Evolutionary conservation across 257 asterid genomes (phyloP).

Genomic region (Capsicum baccatum): DNA sequence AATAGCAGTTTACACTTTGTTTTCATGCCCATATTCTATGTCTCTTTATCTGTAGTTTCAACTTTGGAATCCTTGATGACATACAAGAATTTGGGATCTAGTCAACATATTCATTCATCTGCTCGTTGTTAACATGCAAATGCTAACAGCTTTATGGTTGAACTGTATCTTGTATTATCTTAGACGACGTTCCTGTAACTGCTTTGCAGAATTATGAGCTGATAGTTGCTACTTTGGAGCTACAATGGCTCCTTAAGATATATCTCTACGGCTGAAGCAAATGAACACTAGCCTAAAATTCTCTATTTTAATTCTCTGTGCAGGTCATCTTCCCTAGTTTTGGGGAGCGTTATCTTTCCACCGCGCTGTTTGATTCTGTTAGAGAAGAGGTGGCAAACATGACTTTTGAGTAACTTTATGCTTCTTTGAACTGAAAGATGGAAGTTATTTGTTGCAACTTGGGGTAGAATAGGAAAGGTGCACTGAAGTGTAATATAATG

Average conservation of each 20-base stretch:
- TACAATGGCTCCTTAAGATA: background rate
- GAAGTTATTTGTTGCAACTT: background rate
- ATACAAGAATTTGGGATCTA: background rate
- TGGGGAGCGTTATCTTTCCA: constrained; percentile 67
- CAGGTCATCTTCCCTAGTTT: constrained; percentile 54
- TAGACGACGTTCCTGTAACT: background rate
- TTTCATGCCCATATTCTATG: background rate
- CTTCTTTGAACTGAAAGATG: background rate
- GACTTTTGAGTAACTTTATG: constrained; percentile 31
- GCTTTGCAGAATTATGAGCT: background rate
- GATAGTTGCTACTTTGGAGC: background rate
- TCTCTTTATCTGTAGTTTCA: background rate
- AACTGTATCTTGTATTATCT: background rate
- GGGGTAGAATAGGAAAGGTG: background rate
- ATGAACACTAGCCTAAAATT: background rate
- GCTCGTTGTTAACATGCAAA: background rate
- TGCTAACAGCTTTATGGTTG: background rate
- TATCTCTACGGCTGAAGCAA: background rate
- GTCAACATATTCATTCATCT: background rate
- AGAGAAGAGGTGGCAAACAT: constrained; percentile 50
- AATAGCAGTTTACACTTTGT: background rate
- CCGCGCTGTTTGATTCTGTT: constrained; percentile 56
- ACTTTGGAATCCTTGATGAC: background rate
- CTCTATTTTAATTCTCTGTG: constrained; percentile 19
- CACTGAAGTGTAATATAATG: background rate